phyloP scores from a whole-genome alignment of 352 stramenopile species.

The Phytophthora kernoviae region DNA sequence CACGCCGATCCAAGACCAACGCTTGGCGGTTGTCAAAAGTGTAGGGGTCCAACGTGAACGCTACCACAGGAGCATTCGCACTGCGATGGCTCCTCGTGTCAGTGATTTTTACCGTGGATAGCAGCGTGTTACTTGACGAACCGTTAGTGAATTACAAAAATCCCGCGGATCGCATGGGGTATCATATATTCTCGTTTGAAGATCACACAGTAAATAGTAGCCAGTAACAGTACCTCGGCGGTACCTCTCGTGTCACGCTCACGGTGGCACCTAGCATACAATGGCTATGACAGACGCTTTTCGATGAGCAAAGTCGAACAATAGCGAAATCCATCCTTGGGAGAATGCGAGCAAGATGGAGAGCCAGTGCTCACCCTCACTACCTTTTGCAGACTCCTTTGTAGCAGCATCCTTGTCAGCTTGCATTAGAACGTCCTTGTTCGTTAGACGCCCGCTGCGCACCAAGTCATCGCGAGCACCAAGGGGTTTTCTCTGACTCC shows the following conservation, averaged over 20 bases:
- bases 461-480: constrained; percentile 73
- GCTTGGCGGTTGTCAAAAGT: constrained; percentile 46
- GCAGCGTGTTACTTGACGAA: constrained; percentile 23
- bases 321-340: constrained; percentile 8
- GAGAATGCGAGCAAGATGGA: constrained; percentile 11
- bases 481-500: constrained; percentile 61
- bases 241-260: constrained; percentile 32
- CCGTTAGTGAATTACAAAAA: constrained; percentile 15
- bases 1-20: constrained; percentile 45
- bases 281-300: constrained; percentile 34
- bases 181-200: constrained; percentile 22
- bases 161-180: constrained; percentile 2
- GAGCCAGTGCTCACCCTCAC: constrained; percentile 18
- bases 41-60: constrained; percentile 57
- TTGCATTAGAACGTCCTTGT: constrained; percentile 83
- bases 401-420: constrained; percentile 29
- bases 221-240: constrained; percentile 44
- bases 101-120: not conserved
- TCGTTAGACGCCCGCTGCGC: constrained; percentile 57
- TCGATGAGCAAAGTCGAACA: constrained; percentile 30
- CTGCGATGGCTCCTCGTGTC: not conserved
- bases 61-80: not conserved
- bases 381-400: constrained; percentile 50
- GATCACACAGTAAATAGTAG: constrained; percentile 19
- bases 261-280: constrained; percentile 23